Evolutionary conservation across 345 rosid species (phyloP), one percentile per base, ranked within the genome.

Genomic region (Diplotaxis tenuifolia): DNA sequence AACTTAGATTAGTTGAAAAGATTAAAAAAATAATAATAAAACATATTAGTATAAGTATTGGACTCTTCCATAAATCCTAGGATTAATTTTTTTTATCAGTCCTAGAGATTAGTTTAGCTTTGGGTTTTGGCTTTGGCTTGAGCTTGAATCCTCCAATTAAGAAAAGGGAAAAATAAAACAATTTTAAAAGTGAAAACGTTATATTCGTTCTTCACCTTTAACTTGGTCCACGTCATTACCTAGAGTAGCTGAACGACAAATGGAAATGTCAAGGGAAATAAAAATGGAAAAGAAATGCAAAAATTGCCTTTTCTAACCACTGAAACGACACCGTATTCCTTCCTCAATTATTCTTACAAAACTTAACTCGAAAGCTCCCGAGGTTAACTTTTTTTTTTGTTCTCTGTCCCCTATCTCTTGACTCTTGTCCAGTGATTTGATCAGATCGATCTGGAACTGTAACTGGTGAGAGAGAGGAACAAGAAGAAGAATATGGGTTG

Each of bases 401-500:
- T 54, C 61, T 21, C 9, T n/a, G n/a, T n/a, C n/a, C n/a, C n/a
- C 9, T 34, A 23, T 71, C 62, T 62, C 50, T 9, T 71, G 4
- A 28, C 23, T 61, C 53, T 58, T 20, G 59, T 67, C 67, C 62
- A 11, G 15, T 31, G 71, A 67, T 55, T 20, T 8, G 71, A 67
- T 55, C 14, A 3, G 61, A 32, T 74, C 69, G 57, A 74, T 67
- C 78, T 52, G 40, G 62, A 65, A 42, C 45, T 20, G 27, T 20
- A n/a, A 62, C 64, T 25, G 16, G 7, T 29, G 71, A 56, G 49
- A 36, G 40, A 72, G 40, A 15, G 14, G n/a, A n/a, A n/a, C n/a
- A n/a, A n/a, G n/a, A n/a, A 6, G 71, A 67, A 52, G 67, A 66
- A 61, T 3, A 36, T 95, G 99, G 99, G 99, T 9, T 95, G 98